Percentiles rank a stretch among this genome's conserved stretches.
phyloP scores from a whole-genome alignment of 2,329 filamentous ascomycete species.

The Berkeleyomyces basicola region DNA sequence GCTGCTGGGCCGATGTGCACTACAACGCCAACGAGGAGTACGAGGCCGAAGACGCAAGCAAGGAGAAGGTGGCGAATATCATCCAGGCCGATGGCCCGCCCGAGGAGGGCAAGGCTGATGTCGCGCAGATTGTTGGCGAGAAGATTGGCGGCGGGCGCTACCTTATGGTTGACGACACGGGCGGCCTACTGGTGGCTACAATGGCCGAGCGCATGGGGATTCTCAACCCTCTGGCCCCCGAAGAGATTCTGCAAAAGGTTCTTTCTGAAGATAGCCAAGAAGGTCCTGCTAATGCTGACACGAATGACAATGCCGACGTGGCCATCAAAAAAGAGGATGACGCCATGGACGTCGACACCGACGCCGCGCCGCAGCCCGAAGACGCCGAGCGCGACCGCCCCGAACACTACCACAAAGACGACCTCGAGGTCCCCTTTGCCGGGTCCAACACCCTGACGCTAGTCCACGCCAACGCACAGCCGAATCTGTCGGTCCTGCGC shows the following conservation, averaged over 20 bases:
- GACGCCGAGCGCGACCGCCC: not conserved
- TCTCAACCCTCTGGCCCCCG: constrained; percentile 34
- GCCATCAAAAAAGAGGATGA: not conserved
- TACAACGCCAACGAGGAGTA: constrained; percentile 33
- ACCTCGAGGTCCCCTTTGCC: constrained; percentile 49
- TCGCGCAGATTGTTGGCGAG: not conserved
- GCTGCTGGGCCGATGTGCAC: constrained; percentile 83
- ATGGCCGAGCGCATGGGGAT: constrained; percentile 83
- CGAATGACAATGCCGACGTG: not conserved
- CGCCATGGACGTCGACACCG: not conserved
- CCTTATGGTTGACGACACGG: constrained; percentile 75
- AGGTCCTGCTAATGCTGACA: not conserved
- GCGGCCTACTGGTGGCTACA: constrained; percentile 64
- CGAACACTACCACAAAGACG: constrained; percentile 21
- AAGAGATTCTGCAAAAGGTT: constrained; percentile 15
- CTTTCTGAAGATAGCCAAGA: not conserved
- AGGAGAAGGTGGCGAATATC: constrained; percentile 13
- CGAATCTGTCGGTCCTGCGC: constrained; percentile 72
- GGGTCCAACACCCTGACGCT: constrained; percentile 63
- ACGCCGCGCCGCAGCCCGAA: not conserved
- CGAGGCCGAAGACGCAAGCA: constrained; percentile 15
- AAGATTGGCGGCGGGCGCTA: constrained; percentile 36
- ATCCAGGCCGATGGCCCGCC: not conserved
- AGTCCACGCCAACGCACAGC: constrained; percentile 66
- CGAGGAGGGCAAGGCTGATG: constrained; percentile 15